A percentile compares a stretch with the other conserved stretches of the same genome.
Conservation (phyloP, 495 filamentous ascomycete species). For the Trichoderma gamsii region DNA sequence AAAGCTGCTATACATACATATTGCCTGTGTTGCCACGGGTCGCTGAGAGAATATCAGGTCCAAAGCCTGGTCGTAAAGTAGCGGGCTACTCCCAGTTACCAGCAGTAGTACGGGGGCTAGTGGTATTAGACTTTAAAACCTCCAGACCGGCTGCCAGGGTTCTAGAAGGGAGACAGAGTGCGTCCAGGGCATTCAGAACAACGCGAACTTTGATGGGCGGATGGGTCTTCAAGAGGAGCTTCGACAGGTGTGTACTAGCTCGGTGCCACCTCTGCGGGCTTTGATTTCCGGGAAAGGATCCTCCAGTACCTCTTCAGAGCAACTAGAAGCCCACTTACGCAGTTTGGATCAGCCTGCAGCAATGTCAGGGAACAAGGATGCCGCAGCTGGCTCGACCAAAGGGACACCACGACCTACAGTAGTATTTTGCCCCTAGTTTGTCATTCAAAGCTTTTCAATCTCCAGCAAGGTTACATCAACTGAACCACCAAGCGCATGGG, state of each 20-base stretch:
- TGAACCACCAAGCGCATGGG: background rate
- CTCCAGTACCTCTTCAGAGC: background rate
- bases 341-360: constrained; percentile 13
- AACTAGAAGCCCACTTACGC: constrained; percentile 12
- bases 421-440: background rate
- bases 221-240: background rate
- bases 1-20: too few species aligned
- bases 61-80: background rate
- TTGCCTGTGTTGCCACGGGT: too few species aligned
- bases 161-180: constrained; percentile 1
- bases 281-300: constrained; percentile 14
- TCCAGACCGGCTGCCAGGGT: background rate
- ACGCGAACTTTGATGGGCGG: constrained; percentile 1
- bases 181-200: background rate
- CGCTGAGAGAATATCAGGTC: background rate
- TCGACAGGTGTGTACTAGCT: constrained; percentile 4
- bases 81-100: background rate
- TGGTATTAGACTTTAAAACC: background rate
- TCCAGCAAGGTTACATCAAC: constrained; percentile 3
- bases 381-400: background rate
- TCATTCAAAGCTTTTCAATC: background rate
- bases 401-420: background rate
- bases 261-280: background rate
- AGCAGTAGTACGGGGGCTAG: background rate
- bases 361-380: constrained; percentile 4